Percentiles rank a stretch among this genome's conserved stretches.
Evolutionary conservation across 495 filamentous ascomycete species (phyloP).

Genomic region (Penicillium daleae): DNA sequence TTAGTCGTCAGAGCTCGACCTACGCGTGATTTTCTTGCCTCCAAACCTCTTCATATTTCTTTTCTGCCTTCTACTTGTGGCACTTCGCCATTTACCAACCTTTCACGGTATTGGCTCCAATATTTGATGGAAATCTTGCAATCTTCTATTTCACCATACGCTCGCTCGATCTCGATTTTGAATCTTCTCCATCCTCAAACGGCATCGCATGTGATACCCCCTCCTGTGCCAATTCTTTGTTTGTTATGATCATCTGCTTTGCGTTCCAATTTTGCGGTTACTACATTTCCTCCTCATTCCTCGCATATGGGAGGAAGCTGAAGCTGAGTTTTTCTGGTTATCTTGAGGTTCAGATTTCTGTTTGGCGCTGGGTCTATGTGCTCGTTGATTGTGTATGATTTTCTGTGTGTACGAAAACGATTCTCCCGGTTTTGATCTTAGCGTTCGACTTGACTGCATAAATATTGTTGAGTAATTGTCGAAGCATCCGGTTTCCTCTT

Average conservation of each 20-base stretch:
- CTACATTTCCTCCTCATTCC: neutral
- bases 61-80: neutral
- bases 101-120: neutral
- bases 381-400: neutral
- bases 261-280: neutral
- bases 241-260: neutral
- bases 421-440: neutral
- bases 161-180: constrained; percentile 33
- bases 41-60: neutral
- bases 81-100: neutral
- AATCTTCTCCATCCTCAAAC: constrained; percentile 20
- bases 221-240: neutral
- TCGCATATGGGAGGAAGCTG: constrained; percentile 11
- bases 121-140: constrained; percentile 8
- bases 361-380: constrained; percentile 1
- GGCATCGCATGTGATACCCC: constrained; percentile 43
- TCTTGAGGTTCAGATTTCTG: neutral
- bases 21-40: constrained; percentile 28
- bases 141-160: constrained; percentile 11
- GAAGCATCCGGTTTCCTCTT: neutral
- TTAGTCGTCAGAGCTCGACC: constrained; percentile 41
- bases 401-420: constrained; percentile 8
- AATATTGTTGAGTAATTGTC: neutral
- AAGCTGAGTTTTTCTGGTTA: constrained; percentile 6
- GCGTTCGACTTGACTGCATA: neutral